phyloP scores from a whole-genome alignment of 345 rosid species.

The Rhizophora apiculata region DNA sequence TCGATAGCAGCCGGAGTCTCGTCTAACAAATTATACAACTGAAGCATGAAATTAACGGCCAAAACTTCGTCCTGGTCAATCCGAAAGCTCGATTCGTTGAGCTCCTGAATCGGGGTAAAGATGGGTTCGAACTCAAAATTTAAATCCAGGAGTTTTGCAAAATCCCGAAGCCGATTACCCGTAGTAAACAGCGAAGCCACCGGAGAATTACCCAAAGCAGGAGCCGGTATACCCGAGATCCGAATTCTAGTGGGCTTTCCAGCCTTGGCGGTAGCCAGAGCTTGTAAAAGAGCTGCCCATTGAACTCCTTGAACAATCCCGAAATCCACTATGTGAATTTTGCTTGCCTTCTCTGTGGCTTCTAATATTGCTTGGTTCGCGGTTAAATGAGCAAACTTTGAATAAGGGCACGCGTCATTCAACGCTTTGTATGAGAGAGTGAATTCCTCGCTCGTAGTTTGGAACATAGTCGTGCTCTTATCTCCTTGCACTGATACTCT shows the following conservation, averaged over 20 bases:
- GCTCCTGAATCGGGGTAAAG: constrained; percentile 52
- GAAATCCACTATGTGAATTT: constrained; percentile 78
- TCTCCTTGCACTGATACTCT: constrained; percentile 32
- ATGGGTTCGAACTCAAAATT: constrained; percentile 80
- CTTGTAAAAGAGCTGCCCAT: constrained; percentile 81
- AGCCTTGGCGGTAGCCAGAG: constrained; percentile 67
- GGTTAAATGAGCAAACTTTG: constrained; percentile 74
- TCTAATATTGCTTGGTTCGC: constrained; percentile 84
- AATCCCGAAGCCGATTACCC: constrained; percentile 77
- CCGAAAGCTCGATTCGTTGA: constrained; percentile 54
- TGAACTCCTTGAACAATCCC: constrained; percentile 84
- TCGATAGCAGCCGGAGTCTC: constrained; percentile 50
- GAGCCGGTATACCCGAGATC: constrained; percentile 90
- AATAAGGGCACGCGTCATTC: constrained; percentile 75
- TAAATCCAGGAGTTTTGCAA: constrained; percentile 63
- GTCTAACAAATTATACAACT: constrained; percentile 59
- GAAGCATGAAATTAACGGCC: constrained; percentile 87
- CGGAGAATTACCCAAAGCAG: constrained; percentile 63
- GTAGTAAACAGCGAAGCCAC: constrained; percentile 59
- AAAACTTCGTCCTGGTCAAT: constrained; percentile 63
- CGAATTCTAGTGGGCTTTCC: constrained; percentile 74
- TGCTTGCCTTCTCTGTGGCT: constrained; percentile 54
- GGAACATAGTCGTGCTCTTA: constrained; percentile 15
- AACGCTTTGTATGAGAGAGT: constrained; percentile 59
- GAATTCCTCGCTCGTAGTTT: constrained; percentile 50